These are phyloP conservation scores for Chenopodium formosanum DNA, from an alignment of 148 eudicot species.

Conservation along the genomic window DNA sequence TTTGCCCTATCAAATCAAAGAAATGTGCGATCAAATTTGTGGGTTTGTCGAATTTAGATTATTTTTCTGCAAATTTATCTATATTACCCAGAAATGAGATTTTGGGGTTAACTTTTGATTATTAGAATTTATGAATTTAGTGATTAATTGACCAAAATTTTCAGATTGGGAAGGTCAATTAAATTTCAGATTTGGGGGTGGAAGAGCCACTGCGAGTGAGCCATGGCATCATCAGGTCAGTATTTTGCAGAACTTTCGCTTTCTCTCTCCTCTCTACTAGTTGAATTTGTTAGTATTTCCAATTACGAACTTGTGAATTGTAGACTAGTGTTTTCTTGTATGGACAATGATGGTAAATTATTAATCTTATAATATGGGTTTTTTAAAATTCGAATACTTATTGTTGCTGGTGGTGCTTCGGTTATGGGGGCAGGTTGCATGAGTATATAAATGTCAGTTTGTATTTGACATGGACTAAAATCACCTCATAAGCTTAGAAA, in stretches of 20 bases:
- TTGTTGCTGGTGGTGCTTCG: background rate
- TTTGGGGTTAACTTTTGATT: background rate
- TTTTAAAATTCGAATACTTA: background rate
- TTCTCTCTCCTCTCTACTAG: background rate
- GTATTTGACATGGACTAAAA: background rate
- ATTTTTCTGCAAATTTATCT: background rate
- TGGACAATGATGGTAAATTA: background rate
- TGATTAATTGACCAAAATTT: background rate
- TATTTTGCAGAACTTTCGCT: background rate
- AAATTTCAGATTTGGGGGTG: background rate
- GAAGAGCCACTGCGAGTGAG: background rate
- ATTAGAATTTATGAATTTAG: background rate
- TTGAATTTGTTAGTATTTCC: background rate
- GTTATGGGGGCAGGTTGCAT: background rate
- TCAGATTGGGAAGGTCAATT: background rate
- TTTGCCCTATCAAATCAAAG: background rate
- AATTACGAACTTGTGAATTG: background rate
- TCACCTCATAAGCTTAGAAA: background rate
- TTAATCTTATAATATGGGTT: background rate
- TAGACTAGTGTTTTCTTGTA: background rate
- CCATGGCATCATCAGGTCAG: slow-evolving; percentile 29
- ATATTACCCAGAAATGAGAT: background rate
- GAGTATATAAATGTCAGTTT: background rate
- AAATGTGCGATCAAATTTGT: background rate
- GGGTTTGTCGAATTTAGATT: background rate